Evolutionary conservation across 768 basidiomycete genomes (phyloP).

Genomic region (Suillus subaureus): DNA sequence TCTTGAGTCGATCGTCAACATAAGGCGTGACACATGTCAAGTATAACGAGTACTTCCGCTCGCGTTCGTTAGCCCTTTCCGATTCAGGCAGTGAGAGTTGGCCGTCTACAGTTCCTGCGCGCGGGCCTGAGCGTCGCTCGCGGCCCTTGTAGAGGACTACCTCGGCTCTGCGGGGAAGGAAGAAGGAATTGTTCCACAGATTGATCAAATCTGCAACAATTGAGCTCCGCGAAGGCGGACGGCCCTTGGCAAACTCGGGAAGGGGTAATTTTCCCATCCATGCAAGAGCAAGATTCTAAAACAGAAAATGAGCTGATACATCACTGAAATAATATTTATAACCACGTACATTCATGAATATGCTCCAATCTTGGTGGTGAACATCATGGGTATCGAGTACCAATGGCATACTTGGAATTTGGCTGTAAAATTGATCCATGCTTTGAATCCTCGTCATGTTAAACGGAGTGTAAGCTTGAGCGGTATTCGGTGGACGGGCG

Average conservation of each 20-base stretch:
- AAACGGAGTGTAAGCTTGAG: conserved; percentile 69
- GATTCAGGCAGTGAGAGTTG: conserved; percentile 53
- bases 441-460: conserved; percentile 69
- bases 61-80: conserved; percentile 57
- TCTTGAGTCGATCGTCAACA: conserved; percentile 7
- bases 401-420: conserved; percentile 69
- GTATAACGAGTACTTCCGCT: conserved; percentile 65
- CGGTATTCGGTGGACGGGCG: conserved; percentile 66
- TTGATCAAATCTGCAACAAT: conserved; percentile 71
- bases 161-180: conserved; percentile 73
- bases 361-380: conserved; percentile 75
- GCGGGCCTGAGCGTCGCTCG: conserved; percentile 70
- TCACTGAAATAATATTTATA: background rate
- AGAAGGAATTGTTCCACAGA: conserved; percentile 80
- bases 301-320: conserved; percentile 1
- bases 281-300: conserved; percentile 68
- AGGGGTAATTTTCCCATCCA: conserved; percentile 78
- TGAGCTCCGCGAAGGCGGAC: conserved; percentile 55
- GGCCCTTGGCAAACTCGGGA: conserved; percentile 45
- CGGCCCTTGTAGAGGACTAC: conserved; percentile 76
- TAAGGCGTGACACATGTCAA: conserved; percentile 49
- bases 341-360: conserved; percentile 68
- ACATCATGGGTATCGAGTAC: conserved; percentile 78
- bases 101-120: conserved; percentile 54
- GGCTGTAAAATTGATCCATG: conserved; percentile 72